Base-by-base conservation (phyloP, 2,329 filamentous ascomycete genomes). In the Orbilia ellipsospora region DNA sequence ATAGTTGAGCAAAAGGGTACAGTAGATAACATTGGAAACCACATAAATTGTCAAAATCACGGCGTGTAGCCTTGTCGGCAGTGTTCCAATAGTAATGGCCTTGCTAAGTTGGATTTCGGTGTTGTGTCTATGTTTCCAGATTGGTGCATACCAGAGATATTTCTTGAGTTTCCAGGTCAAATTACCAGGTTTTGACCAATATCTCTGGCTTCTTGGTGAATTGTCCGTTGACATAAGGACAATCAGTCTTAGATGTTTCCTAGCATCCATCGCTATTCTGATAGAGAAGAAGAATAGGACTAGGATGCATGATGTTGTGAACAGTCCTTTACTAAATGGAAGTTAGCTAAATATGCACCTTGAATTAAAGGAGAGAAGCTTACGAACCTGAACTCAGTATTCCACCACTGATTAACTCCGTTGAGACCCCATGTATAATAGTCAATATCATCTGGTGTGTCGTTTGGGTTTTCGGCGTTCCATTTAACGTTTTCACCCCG, bases 121-220 rank as follows among this genome's bases (percentile, higher is more conserved):
- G 80, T 95, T 95, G 83, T 95, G 92, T 80, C 92, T 87, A 80
- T 92, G 92, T 66, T 86, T 86, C 80, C 89, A 87, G 16, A 96
- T 83, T 4, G 92, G 92, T 0, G 92, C 90, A 80, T 89, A 90
- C 16, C 90, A 83, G 18, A 92, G 77, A 78, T 91, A 86, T 80
- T 87, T 88, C 84, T 92, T 90, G 48, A 75, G 51, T 52, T 75
- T 75, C 72, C 64, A 75, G 31, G 45, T 56, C 15, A 69, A 36
- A 4, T 50, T n/a, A 15, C 72, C 64, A 18, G 67, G 74, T 23
- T 48, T 77, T 40, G 62, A 61, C 64, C 67, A 62, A 83, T 81
- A 78, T 86, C 73, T 77, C 42, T 77, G 73, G 18, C 63, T 69
- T n/a, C 52, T 70, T n/a, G 31, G 60, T 20, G 28, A 45, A 36